Evolutionary conservation across 768 basidiomycete genomes (phyloP).

Genomic region (Tylopilus rubrobrunneus): DNA sequence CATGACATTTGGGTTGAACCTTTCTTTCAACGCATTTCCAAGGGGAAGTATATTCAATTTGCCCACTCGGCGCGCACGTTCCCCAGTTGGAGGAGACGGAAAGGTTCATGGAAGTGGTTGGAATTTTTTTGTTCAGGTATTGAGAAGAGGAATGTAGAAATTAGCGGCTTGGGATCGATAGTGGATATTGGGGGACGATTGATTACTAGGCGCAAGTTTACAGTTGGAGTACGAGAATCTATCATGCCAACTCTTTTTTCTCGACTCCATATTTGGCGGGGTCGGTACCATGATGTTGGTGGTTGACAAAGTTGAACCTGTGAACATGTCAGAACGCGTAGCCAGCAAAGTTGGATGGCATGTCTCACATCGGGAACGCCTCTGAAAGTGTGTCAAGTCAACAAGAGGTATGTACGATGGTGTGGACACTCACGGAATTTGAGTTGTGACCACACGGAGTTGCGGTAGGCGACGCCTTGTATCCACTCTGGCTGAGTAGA

Average conservation of each 20-base stretch:
- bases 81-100: slow-evolving; percentile 37
- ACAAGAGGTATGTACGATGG: slow-evolving; percentile 1
- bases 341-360: background rate
- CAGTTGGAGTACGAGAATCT: slow-evolving; percentile 7
- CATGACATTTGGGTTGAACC: slow-evolving; percentile 32
- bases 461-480: slow-evolving; percentile 80
- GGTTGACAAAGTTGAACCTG: slow-evolving; percentile 95
- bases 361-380: slow-evolving; percentile 69
- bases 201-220: slow-evolving; percentile 4
- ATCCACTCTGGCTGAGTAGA: slow-evolving; percentile 82
- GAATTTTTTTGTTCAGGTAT: slow-evolving; percentile 24
- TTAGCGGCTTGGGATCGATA: background rate
- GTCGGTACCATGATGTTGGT: slow-evolving; percentile 82
- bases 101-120: slow-evolving; percentile 32
- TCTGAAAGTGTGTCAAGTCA: slow-evolving; percentile 37
- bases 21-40: slow-evolving; percentile 31
- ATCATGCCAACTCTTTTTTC: slow-evolving; percentile 25
- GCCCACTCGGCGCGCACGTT: slow-evolving; percentile 34
- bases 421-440: slow-evolving; percentile 69
- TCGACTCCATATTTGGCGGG: slow-evolving; percentile 69
- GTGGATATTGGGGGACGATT: background rate
- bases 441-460: slow-evolving; percentile 90
- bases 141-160: slow-evolving; percentile 1
- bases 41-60: slow-evolving; percentile 36
- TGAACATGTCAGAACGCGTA: too few species aligned